Evolutionary conservation across 2,329 filamentous ascomycete species (phyloP), one percentile per base, ranked within the genome.

Genomic region (Zarea fungicola): DNA sequence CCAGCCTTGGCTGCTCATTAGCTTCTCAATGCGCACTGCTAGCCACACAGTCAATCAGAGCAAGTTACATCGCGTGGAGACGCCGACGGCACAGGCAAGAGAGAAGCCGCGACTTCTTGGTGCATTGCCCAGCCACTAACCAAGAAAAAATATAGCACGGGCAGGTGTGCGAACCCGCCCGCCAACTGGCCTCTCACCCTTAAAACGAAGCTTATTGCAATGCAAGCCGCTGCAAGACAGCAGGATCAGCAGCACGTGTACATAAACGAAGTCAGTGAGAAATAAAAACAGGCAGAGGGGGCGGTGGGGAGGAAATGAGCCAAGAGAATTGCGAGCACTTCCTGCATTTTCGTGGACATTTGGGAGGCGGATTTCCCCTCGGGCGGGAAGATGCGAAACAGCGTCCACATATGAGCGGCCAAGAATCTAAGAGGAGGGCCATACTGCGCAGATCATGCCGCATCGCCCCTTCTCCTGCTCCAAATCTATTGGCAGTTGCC

Each of bases 161-260:
- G 36, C 19, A 47, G 26, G 26, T 25, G 5, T 31, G 36, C 19
- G 44, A 25, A 32, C 35, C 35, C 14, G 13, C 44, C 36, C 16
- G 35, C 28, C 4, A 16, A 19, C 25, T n/a, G 26, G 36, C 35
- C 44, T 22, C 44, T 16, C 21, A 40, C 25, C 16, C 35, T 21
- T 47, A 40, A 47, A 39, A 47, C 25, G 36, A 47, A 47, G 44
- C 44, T 47, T 47, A 21, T 47, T 47, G 44, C 21, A 28, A 47
- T 40, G 19, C 44, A 16, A n/a, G 6, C 19, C 25, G 21, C 26
- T 36, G 18, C 25, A 28, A 41, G 14, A 29, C 26, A n/a, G 26
- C 19, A 41, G 18, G 37, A 28, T 28, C 37, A 41, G 3, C 23
- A 4, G 14, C n/a, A 22, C 5, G 14, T n/a, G n/a, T n/a, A n/a